Percentiles rank a stretch among this genome's conserved stretches.
Conservation (phyloP, 352 stramenopile species). For the Globisporangium polare region DNA sequence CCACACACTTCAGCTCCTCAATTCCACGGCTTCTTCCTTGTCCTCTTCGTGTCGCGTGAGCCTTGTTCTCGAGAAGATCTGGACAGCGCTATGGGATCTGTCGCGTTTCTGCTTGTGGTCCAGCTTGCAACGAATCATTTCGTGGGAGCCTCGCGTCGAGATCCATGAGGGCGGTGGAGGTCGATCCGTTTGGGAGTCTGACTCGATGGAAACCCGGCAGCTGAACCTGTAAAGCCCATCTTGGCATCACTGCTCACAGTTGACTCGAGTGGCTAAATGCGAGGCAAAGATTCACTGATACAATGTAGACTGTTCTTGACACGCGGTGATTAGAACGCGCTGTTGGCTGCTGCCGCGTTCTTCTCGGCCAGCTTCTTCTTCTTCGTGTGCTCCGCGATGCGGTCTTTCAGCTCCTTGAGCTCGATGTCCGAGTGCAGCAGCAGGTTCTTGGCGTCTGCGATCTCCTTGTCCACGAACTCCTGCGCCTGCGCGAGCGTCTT, state of each 20-base stretch:
- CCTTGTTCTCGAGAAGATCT: too few species aligned
- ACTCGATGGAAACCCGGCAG: too few species aligned
- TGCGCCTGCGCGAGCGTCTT: slow-evolving; percentile 82
- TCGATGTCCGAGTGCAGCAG: slow-evolving; percentile 63
- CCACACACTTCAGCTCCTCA: background rate
- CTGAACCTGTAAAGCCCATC: too few species aligned
- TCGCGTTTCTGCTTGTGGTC: too few species aligned
- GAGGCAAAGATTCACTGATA: background rate
- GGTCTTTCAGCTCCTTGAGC: slow-evolving; percentile 71
- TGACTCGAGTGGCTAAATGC: too few species aligned
- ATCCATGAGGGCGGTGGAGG: too few species aligned
- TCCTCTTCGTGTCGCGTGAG: background rate
- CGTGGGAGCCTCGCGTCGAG: too few species aligned
- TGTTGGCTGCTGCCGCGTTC: slow-evolving; percentile 15
- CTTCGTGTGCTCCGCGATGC: slow-evolving; percentile 71
- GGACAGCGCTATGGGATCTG: too few species aligned
- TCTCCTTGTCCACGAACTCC: slow-evolving; percentile 71
- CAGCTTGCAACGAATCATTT: too few species aligned
- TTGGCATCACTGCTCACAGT: too few species aligned
- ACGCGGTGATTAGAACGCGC: background rate
- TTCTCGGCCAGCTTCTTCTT: slow-evolving; percentile 73
- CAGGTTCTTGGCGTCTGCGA: slow-evolving; percentile 68
- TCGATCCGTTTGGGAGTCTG: too few species aligned
- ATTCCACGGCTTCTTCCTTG: background rate
- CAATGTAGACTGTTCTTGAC: background rate